A percentile compares a stretch with the other conserved stretches of the same genome.
These are phyloP conservation scores for Backusella tuberculispora DNA, from an alignment of 192 early-diverging fungal genomes.

Conservation along the genomic window DNA sequence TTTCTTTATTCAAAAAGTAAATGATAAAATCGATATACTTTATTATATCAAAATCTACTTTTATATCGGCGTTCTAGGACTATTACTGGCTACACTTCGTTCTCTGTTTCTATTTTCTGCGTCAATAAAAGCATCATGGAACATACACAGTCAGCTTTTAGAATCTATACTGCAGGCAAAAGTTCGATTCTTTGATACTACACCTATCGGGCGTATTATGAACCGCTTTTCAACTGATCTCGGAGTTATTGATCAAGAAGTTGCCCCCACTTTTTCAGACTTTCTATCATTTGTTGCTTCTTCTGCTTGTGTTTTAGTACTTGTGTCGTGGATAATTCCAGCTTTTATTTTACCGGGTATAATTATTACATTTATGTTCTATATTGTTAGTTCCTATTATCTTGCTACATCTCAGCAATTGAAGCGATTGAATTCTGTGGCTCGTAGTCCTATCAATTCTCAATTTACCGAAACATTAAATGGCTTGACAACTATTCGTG, in stretches of 20 bases:
- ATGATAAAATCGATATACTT: too few species aligned
- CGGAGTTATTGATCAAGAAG: conserved; percentile 63
- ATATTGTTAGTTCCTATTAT: conserved; percentile 80
- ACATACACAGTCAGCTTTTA: conserved; percentile 58
- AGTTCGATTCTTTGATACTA: conserved; percentile 86
- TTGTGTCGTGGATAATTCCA: too few species aligned
- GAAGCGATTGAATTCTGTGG: conserved; percentile 80
- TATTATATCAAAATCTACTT: too few species aligned
- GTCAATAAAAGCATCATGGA: conserved; percentile 31
- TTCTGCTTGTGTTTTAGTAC: too few species aligned
- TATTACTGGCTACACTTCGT: too few species aligned
- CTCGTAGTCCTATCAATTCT: conserved; percentile 74
- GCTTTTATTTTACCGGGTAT: too few species aligned
- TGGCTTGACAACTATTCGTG: conserved; percentile 82
- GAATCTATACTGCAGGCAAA: conserved; percentile 64
- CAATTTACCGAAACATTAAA: conserved; percentile 76
- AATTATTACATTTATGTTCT: conserved; percentile 42
- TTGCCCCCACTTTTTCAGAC: too few species aligned
- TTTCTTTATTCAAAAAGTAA: too few species aligned
- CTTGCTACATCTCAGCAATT: conserved; percentile 78
- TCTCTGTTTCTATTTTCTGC: too few species aligned
- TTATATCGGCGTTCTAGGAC: too few species aligned
- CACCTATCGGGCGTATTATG: conserved; percentile 82
- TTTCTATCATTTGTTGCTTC: too few species aligned
- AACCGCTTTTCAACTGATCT: conserved; percentile 92